A percentile compares a stretch with the other conserved stretches of the same genome.
These are phyloP conservation scores for Vachellia collinsii DNA, from an alignment of 306 rosid species.

Conservation along the genomic window DNA sequence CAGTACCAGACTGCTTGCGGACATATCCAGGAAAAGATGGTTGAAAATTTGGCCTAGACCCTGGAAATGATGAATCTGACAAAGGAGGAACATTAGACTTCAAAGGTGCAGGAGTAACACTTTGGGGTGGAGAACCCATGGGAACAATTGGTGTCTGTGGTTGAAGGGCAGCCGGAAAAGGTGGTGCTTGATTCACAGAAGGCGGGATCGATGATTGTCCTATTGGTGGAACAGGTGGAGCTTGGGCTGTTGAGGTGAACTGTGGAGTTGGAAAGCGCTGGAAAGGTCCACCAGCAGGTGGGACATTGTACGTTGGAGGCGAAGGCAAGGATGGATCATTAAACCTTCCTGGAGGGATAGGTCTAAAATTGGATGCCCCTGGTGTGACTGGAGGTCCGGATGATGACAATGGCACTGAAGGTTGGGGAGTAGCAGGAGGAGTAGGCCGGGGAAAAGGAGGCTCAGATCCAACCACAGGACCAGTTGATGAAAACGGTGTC, in stretches of 20 bases:
- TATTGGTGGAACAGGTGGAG: slow-evolving; percentile 46
- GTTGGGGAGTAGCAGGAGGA: slow-evolving; percentile 53
- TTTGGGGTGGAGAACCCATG: slow-evolving; percentile 72
- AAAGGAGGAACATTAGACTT: slow-evolving; percentile 50
- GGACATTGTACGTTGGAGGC: slow-evolving; percentile 56
- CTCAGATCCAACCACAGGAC: slow-evolving; percentile 72
- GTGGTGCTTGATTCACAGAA: slow-evolving; percentile 50
- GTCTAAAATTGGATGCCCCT: slow-evolving; percentile 63
- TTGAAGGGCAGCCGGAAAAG: slow-evolving; percentile 49
- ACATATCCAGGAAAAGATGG: slow-evolving; percentile 76
- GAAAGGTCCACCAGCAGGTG: slow-evolving; percentile 53
- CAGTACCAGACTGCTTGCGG: slow-evolving; percentile 56
- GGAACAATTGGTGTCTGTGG: slow-evolving; percentile 64
- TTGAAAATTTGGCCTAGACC: slow-evolving; percentile 55
- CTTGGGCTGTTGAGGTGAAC: slow-evolving; percentile 51
- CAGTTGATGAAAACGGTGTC: slow-evolving; percentile 57
- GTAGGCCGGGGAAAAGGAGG: slow-evolving; percentile 52
- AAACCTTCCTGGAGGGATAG: slow-evolving; percentile 63
- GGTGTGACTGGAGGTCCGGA: slow-evolving; percentile 55
- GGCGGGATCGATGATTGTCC: slow-evolving; percentile 64
- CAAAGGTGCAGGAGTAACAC: slow-evolving; percentile 45
- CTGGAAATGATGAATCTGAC: slow-evolving; percentile 53
- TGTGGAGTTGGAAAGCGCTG: slow-evolving; percentile 67
- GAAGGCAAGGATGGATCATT: slow-evolving; percentile 86
- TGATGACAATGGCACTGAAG: slow-evolving; percentile 52